These are phyloP conservation scores for Saturnispora besseyi DNA, from an alignment of 805 yeast species.

Conservation along the genomic window DNA sequence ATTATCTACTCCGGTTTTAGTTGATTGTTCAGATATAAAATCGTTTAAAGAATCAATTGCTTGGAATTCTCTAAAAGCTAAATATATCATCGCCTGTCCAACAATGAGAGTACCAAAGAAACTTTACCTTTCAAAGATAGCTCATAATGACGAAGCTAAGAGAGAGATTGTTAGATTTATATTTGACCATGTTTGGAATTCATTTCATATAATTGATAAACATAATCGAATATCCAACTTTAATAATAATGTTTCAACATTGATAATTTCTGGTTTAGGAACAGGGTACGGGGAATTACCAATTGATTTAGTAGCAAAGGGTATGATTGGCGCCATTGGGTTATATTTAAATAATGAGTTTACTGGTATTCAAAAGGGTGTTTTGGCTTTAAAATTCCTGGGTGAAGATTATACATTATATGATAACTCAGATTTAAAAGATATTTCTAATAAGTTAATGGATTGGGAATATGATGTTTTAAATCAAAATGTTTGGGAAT, in stretches of 20 bases:
- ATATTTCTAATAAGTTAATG: not conserved
- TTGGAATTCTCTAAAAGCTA: conserved; percentile 23
- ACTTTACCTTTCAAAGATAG: conserved; percentile 7
- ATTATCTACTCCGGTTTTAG: conserved; percentile 23
- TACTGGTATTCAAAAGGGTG: conserved; percentile 16
- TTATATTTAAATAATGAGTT: conserved; percentile 1
- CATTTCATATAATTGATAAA: conserved; percentile 20
- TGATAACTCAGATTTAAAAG: conserved; percentile 5
- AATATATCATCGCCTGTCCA: conserved; percentile 30
- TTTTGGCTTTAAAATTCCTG: conserved; percentile 20
- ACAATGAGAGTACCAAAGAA: conserved; percentile 33
- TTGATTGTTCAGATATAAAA: conserved; percentile 20
- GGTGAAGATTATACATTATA: conserved; percentile 17
- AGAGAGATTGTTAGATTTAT: conserved; percentile 17
- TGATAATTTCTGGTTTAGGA: conserved; percentile 31
- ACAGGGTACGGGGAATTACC: conserved; percentile 34
- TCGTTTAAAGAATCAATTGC: conserved; percentile 21
- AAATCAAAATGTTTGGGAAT: conserved; percentile 7
- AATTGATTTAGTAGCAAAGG: conserved; percentile 23
- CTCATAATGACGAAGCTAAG: conserved; percentile 5
- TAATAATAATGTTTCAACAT: not conserved
- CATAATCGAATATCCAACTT: conserved; percentile 13
- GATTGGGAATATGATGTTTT: conserved; percentile 3
- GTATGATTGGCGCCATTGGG: conserved; percentile 30
- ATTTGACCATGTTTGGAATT: conserved; percentile 33